phyloP scores from a whole-genome alignment of 345 rosid species.

The Citrus reticulata region DNA sequence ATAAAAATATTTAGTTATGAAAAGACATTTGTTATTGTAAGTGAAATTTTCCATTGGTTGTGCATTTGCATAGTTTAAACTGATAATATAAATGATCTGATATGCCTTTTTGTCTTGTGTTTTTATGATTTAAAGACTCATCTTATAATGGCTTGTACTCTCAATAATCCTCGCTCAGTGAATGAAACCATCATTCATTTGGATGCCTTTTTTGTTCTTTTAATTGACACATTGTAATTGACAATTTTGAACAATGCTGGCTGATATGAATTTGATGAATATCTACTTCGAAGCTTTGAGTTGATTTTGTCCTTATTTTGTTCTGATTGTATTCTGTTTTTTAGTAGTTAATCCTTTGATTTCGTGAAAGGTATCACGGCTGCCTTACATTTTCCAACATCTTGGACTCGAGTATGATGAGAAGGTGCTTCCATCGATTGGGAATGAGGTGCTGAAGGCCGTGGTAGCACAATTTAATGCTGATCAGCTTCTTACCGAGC shows the following conservation, averaged over 20 bases:
- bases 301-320: neutral
- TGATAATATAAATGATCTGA: neutral
- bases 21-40: neutral
- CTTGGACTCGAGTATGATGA: slow-evolving; percentile 93
- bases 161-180: neutral
- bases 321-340: neutral
- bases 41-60: neutral
- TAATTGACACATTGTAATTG: neutral
- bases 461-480: slow-evolving; percentile 99
- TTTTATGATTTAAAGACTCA: neutral
- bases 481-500: slow-evolving; percentile 96
- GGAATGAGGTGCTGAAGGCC: slow-evolving; percentile 96
- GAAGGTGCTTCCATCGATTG: slow-evolving; percentile 96
- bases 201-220: neutral
- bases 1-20: neutral
- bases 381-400: slow-evolving; percentile 75
- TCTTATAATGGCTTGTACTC: neutral
- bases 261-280: neutral
- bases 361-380: slow-evolving; percentile 46
- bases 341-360: neutral
- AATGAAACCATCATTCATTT: neutral
- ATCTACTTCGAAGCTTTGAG: neutral
- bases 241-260: neutral
- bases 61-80: neutral
- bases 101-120: neutral